Percentiles rank a stretch among this genome's conserved stretches.
phyloP scores from a whole-genome alignment of 768 basidiomycete species.

The Boletellus ananas region DNA sequence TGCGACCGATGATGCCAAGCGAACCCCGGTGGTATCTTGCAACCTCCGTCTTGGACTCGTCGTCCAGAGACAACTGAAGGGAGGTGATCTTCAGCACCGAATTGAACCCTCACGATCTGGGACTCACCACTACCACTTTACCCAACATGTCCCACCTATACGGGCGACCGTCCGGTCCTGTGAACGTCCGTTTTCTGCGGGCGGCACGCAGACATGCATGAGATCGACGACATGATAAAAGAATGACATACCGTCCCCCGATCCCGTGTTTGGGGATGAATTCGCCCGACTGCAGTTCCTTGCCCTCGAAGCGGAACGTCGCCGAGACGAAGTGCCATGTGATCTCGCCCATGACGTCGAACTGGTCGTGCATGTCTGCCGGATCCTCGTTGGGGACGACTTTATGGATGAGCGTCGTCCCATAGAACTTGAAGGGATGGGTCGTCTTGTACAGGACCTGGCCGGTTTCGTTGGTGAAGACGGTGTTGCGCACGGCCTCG shows the following conservation, averaged over 20 bases:
- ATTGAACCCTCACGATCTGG: neutral
- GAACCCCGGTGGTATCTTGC: constrained; percentile 16
- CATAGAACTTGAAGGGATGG: constrained; percentile 8
- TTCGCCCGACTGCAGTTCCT: constrained; percentile 19
- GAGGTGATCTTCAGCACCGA: neutral
- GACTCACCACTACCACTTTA: constrained; percentile 9
- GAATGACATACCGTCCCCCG: constrained; percentile 9
- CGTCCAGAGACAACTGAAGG: constrained; percentile 16
- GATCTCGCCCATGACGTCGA: constrained; percentile 31
- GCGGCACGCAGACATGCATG: neutral
- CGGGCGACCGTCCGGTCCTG: constrained; percentile 28
- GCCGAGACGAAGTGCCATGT: constrained; percentile 30
- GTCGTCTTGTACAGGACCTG: constrained; percentile 25
- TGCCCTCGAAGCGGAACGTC: constrained; percentile 26
- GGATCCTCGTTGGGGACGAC: constrained; percentile 14
- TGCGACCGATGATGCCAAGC: constrained; percentile 16
- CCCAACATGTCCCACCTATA: constrained; percentile 30
- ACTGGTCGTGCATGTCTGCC: constrained; percentile 24
- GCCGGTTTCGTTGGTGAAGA: constrained; percentile 20
- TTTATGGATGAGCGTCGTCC: constrained; percentile 22
- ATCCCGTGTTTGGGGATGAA: constrained; percentile 22
- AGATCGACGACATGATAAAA: neutral
- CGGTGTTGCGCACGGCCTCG: constrained; percentile 13
- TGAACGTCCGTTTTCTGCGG: constrained; percentile 24
- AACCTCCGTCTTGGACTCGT: constrained; percentile 7